Evolutionary conservation across 2,329 filamentous ascomycete species (phyloP), one percentile per base, ranked within the genome.

Genomic region (Madurella mycetomatis): DNA sequence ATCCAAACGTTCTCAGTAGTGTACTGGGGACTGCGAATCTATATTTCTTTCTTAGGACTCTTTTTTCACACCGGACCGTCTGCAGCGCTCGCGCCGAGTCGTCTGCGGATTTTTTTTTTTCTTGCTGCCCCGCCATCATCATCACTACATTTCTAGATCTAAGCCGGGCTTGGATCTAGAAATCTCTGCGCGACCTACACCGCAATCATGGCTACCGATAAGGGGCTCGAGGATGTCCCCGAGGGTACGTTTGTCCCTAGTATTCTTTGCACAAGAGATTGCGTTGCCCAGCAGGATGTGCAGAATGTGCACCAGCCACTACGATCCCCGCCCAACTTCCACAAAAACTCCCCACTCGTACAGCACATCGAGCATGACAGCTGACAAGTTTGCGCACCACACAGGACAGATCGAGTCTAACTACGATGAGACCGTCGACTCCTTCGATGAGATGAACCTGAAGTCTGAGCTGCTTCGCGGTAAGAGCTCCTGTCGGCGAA

Each of bases 351-450:
- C 48, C 49, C 49, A 49, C 40, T 50, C 48, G 41, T 34, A 39
- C 48, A 19, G 7, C 45, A 44, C 9, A 41, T 32, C 15, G 34
- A 46, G 45, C n/a, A 58, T 40, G 19, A 13, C 40, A 25, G 57
- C 62, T 65, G 44, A 65, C 59, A 15, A 45, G 30, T 4, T 17
- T 51, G 49, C 42, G 32, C 40, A 56, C 55, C 73, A 69, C 73
- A 69, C 74, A 96, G 92, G 87, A 78, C 91, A 95, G 82, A 99
- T 99, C 84, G 95, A 99, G 85, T 96, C 92, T 74, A 99, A 99
- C 90, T 99, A 97, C 82, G 94, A 99, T 84, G 92, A 97, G 85
- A 92, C 92, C 71, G 92, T 94, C 77, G 95, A 99, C 80, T 96
- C 91, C 60, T 99, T 99, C 80, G 94, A 99, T 79, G 84, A 92